phyloP scores from a whole-genome alignment of 257 asterid genomes.

The Solanum chilense region DNA sequence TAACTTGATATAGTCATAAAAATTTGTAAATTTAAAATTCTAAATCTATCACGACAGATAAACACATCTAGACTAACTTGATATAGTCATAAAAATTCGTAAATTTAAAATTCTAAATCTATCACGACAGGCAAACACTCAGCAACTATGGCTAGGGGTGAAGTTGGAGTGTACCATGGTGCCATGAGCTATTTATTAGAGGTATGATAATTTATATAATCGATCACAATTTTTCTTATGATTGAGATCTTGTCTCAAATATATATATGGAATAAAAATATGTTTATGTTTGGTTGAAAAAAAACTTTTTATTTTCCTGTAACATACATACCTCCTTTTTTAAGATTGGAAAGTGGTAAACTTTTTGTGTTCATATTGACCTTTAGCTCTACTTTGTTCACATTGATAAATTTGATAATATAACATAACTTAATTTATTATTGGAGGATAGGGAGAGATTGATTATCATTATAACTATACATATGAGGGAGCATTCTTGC shows the following conservation, averaged over 20 bases:
- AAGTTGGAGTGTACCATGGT: conserved; percentile 67
- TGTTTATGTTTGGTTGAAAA: no score
- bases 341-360: neutral
- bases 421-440: conserved; percentile 2
- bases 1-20: neutral
- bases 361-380: no score
- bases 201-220: no score
- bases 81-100: no score
- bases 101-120: no score
- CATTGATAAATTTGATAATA: neutral
- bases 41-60: neutral
- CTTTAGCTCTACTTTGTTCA: no score
- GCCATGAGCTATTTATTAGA: conserved; percentile 52
- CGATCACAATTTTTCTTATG: no score
- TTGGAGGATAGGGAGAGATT: neutral
- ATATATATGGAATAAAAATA: no score
- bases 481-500: conserved; percentile 34
- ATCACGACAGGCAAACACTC: conserved; percentile 23
- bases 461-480: conserved; percentile 14
- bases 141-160: conserved; percentile 52
- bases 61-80: neutral
- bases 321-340: no score
- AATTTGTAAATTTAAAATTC: no score
- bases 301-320: no score
- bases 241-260: neutral